Conservation (phyloP, 1,284 basidiomycete genomes). For the Athelia sp. region DNA sequence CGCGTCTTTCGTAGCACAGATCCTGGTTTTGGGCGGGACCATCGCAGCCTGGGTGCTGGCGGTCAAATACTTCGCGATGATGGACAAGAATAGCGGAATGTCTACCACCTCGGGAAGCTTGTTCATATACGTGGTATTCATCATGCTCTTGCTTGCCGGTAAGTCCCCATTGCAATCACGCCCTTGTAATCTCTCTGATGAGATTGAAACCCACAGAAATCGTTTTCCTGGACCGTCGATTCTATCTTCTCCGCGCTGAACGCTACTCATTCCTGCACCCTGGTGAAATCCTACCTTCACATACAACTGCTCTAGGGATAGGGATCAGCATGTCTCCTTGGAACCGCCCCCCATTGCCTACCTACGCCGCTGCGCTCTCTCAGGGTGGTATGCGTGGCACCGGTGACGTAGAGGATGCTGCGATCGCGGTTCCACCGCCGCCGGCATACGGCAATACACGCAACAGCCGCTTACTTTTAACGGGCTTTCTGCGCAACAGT, state of each 20-base stretch:
- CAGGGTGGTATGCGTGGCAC: slow-evolving; percentile 59
- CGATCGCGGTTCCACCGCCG: slow-evolving; percentile 61
- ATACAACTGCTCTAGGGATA: slow-evolving; percentile 19
- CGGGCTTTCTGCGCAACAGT: slow-evolving; percentile 46
- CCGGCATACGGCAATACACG: slow-evolving; percentile 70
- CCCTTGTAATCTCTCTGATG: too few relatives aligned
- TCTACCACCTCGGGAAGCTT: slow-evolving; percentile 24
- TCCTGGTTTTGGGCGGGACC: slow-evolving; percentile 40
- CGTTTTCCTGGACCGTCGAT: slow-evolving; percentile 57
- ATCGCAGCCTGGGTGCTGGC: slow-evolving; percentile 53
- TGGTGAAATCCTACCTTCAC: slow-evolving; percentile 48
- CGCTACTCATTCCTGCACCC: slow-evolving; percentile 56
- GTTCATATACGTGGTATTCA: slow-evolving; percentile 58
- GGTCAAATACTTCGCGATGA: slow-evolving; percentile 10
- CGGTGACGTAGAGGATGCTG: slow-evolving; percentile 66
- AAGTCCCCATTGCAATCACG: too few relatives aligned
- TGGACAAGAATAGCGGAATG: not conserved
- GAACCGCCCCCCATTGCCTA: slow-evolving; percentile 65
- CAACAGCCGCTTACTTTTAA: slow-evolving; percentile 60
- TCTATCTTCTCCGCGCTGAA: slow-evolving; percentile 61
- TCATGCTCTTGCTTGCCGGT: slow-evolving; percentile 34
- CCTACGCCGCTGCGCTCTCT: slow-evolving; percentile 65
- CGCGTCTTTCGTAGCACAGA: slow-evolving; percentile 36
- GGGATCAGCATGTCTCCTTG: slow-evolving; percentile 56
- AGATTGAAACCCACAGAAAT: slow-evolving; percentile 27